A percentile compares a stretch with the other conserved stretches of the same genome.
phyloP scores from a whole-genome alignment of 805 yeast species.

The Metschnikowia amazonensis region DNA sequence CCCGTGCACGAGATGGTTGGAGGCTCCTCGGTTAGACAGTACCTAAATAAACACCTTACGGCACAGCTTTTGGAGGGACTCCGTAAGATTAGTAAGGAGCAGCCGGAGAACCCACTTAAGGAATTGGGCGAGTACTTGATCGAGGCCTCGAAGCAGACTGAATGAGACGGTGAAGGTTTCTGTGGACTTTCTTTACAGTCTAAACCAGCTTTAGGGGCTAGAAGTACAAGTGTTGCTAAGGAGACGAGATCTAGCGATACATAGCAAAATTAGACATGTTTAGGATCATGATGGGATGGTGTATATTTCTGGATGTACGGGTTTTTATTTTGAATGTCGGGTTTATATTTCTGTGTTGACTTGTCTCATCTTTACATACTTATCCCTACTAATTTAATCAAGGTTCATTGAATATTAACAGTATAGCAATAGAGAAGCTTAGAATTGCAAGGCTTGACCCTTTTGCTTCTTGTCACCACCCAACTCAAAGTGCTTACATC shows the following conservation, averaged over 20 bases:
- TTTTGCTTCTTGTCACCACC: constrained; percentile 99
- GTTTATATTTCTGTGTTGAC: too few species aligned
- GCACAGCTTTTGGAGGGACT: constrained; percentile 63
- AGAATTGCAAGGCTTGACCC: constrained; percentile 99
- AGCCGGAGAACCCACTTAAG: constrained; percentile 54
- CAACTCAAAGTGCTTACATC: constrained; percentile 99
- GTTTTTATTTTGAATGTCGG: too few species aligned
- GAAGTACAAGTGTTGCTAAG: too few species aligned
- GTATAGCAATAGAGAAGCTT: constrained; percentile 20
- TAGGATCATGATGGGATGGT: too few species aligned
- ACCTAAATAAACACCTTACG: constrained; percentile 62
- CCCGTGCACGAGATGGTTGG: constrained; percentile 55
- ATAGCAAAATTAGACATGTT: too few species aligned
- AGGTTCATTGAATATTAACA: constrained; percentile 4
- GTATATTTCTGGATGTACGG: too few species aligned
- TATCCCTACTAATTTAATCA: too few species aligned
- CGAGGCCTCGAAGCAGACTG: constrained; percentile 6
- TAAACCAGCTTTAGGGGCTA: too few species aligned
- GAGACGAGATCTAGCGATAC: too few species aligned
- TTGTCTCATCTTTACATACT: too few species aligned
- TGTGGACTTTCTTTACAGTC: too few species aligned
- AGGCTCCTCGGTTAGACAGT: constrained; percentile 68
- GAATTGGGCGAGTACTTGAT: constrained; percentile 54
- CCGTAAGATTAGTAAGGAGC: constrained; percentile 45
- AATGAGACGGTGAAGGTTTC: too few species aligned